Base-by-base conservation (phyloP, 345 rosid genomes). In the Cardamine resedifolia region DNA sequence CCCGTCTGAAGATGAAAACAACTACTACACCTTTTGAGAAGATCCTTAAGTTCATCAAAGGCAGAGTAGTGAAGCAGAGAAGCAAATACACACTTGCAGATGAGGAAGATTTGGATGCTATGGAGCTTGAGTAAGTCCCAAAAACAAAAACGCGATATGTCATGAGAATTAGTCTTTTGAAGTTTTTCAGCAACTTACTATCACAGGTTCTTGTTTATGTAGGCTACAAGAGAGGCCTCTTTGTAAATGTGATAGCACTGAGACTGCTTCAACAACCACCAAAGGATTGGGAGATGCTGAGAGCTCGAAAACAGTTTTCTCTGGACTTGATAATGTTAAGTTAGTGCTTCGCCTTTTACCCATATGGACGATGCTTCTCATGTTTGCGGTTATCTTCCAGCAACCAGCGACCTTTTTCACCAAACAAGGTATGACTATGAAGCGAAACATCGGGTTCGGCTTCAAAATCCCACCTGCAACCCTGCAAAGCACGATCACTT, bases 391-490 rank as follows among this genome's bases (percentile, higher is more conserved):
- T 8, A 87, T 95, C 72, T 94, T 91, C 82, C 96, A 88, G 72
- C 97, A 65, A 58, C 98, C 98, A 0, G 83, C 88, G 0, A 94
- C 98, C 3, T 91, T 94, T 75, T 94, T 94, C 60, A 89, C 96
- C 9, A 94, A 94, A 73, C 98, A 94, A 80, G 98, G 98, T 48
- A 83, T 79, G 85, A 85, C 86, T 7, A 91, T 94, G 97, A 74
- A 81, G 67, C 78, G 96, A 53, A 91, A 60, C 78, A 80, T 94
- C 0, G 95, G 96, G 4, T 47, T 75, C 47, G 70, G 55, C 77
- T 86, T 95, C 85, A 88, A 80, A 82, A 86, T 95, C 72, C 99
- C 99, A 1, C 93, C 99, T 0, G 99, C 99, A 0, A 88, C 99
- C 2, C 81, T 95, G 11, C 96, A 89, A 73, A 95, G 99, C 58